These are phyloP conservation scores for Amanita rubescens DNA, from an alignment of 768 basidiomycete genomes.

Conservation along the genomic window DNA sequence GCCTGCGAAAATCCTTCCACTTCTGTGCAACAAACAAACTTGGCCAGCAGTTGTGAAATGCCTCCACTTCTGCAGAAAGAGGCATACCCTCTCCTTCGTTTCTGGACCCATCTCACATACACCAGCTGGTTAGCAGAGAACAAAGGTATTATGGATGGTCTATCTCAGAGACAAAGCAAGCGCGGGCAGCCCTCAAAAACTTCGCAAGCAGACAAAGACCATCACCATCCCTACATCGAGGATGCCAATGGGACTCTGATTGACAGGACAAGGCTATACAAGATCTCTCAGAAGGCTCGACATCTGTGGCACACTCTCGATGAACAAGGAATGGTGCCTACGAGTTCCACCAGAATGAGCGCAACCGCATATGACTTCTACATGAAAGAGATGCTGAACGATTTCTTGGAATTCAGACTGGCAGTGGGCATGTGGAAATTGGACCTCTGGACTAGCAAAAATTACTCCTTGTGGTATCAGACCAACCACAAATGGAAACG, in stretches of 20 bases:
- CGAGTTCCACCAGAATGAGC: background rate
- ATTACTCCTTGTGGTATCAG: background rate
- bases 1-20: background rate
- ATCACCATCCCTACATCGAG: background rate
- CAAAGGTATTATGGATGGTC: background rate
- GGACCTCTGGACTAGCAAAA: conserved; percentile 2
- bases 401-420: background rate
- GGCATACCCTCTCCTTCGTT: background rate
- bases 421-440: background rate
- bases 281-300: background rate
- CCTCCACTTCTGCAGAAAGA: too few species aligned
- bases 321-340: background rate
- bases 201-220: background rate
- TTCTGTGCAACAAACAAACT: background rate
- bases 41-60: background rate
- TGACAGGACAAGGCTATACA: background rate
- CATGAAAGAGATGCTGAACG: background rate
- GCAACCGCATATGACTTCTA: background rate
- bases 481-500: background rate
- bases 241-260: background rate
- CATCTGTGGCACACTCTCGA: background rate
- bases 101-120: background rate
- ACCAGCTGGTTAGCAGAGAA: background rate
- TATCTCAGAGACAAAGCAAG: background rate
- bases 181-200: background rate